These are phyloP conservation scores for Globisporangium cederbergense DNA, from an alignment of 352 stramenopile genomes.

Conservation along the genomic window DNA sequence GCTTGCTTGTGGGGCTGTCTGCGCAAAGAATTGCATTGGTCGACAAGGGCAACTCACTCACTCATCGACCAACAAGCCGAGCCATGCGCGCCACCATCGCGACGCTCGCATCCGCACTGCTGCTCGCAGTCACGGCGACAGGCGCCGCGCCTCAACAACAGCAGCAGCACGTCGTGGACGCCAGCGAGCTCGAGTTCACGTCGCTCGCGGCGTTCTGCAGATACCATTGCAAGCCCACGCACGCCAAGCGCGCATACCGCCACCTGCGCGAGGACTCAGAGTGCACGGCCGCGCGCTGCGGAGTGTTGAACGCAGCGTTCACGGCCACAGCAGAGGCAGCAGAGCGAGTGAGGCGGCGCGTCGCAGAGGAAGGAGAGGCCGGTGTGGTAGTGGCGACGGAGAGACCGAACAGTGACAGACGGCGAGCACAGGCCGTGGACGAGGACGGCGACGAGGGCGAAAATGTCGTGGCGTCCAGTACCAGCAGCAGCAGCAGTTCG, in stretches of 20 bases:
- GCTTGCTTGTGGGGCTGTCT: neutral
- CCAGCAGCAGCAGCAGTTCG: neutral
- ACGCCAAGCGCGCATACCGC: conserved; percentile 39
- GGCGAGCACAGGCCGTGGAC: conserved; percentile 4
- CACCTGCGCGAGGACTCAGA: conserved; percentile 33
- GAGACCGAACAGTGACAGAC: neutral
- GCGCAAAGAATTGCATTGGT: neutral
- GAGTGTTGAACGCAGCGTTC: conserved; percentile 5
- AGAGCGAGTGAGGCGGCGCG: conserved; percentile 9
- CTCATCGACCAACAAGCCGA: neutral
- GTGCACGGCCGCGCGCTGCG: conserved; percentile 32
- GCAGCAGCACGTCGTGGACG: conserved; percentile 22
- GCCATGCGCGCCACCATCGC: conserved; percentile 2
- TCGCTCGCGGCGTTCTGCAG: conserved; percentile 45
- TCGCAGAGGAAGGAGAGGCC: conserved; percentile 13
- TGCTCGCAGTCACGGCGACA: neutral
- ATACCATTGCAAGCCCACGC: conserved; percentile 56
- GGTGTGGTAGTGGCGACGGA: neutral
- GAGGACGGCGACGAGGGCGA: neutral
- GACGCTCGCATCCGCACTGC: conserved; percentile 1
- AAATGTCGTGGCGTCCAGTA: neutral
- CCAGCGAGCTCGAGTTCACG: conserved; percentile 40
- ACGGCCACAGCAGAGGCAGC: neutral
- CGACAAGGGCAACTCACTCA: neutral
- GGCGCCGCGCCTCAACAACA: neutral